Base-by-base conservation (phyloP, 2,329 filamentous ascomycete genomes). In the Claviceps africana region DNA sequence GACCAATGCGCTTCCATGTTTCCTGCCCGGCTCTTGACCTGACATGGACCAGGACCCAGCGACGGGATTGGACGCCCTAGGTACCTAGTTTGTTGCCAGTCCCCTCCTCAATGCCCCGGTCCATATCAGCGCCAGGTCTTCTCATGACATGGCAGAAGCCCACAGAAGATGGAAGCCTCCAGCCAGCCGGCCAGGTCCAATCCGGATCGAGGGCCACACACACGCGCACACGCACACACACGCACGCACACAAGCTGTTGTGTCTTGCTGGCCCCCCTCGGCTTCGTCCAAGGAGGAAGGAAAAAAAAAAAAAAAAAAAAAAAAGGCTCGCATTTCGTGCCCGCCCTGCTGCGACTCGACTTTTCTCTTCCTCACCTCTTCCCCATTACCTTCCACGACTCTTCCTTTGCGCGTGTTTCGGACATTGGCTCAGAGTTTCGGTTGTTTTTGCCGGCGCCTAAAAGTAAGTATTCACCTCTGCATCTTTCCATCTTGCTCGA, bases 381-480 rank as follows among this genome's bases (percentile, higher is more conserved):
- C 56, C 60, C 61, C 56, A 65, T 61, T 63, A 64, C 64, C 62
- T 64, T 64, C 66, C 65, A 66, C 66, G 64, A 60, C 67, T 68
- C 67, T 73, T 73, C 71, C 69, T 67, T 71, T 70, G 64, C 67
- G 67, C 68, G 67, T 69, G 65, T 69, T 70, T 70, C 67, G 66
- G 65, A 66, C 65, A 61, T 69, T 68, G 65, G 64, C 66, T 67
- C 61, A 68, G 64, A 67, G 61, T 67, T 67, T 66, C 65, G 66
- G 64, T 68, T 68, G 68, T 70, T 72, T 68, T 72, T 72, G 66
- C 68, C 70, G 72, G 72, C 72, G 71, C 72, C 66, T 67, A 75
- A 76, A 75, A 75, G 73, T 76, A 66, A 75, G 73, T 75, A 57
- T 58, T 56, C 45, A 58, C 49, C 58, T 43, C 42, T 58, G 19